Evolutionary conservation across 441 rosid genomes (phyloP).

Genomic region (Dalechampia spathulata): DNA sequence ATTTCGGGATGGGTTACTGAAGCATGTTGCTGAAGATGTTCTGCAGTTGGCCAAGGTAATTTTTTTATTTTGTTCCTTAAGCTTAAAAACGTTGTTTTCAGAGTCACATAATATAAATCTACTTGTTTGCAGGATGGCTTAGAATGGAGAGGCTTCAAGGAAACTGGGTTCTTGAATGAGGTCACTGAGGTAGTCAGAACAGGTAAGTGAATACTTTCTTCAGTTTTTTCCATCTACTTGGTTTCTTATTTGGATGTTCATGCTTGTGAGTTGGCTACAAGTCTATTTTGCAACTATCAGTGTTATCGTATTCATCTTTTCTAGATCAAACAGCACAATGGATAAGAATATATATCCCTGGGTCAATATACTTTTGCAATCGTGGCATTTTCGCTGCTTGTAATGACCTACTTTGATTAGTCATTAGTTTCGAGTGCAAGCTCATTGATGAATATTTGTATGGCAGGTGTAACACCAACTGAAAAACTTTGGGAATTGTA

Average conservation of each 20-base stretch:
- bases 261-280: too few relatives aligned
- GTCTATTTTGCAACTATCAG: too few relatives aligned
- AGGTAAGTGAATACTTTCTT: too few relatives aligned
- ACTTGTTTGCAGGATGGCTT: conserved; percentile 69
- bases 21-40: conserved; percentile 86
- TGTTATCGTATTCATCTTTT: too few relatives aligned
- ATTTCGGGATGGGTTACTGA: conserved; percentile 74
- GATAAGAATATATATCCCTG: too few relatives aligned
- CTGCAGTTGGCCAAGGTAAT: conserved; percentile 75
- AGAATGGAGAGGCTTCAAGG: conserved; percentile 95
- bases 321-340: too few relatives aligned
- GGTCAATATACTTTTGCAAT: too few relatives aligned
- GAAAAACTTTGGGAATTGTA: conserved; percentile 87
- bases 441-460: conserved; percentile 1
- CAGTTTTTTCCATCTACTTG: too few relatives aligned
- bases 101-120: not conserved
- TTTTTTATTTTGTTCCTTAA: not conserved
- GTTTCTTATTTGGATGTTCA: too few relatives aligned
- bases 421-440: not conserved
- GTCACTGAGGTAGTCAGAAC: conserved; percentile 84
- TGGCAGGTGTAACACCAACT: conserved; percentile 84
- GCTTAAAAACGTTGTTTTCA: not conserved
- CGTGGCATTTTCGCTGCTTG: too few relatives aligned
- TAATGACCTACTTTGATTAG: not conserved
- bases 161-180: conserved; percentile 79